Conservation (phyloP, 2,329 filamentous ascomycete species). For the Colletotrichum sp. region DNA sequence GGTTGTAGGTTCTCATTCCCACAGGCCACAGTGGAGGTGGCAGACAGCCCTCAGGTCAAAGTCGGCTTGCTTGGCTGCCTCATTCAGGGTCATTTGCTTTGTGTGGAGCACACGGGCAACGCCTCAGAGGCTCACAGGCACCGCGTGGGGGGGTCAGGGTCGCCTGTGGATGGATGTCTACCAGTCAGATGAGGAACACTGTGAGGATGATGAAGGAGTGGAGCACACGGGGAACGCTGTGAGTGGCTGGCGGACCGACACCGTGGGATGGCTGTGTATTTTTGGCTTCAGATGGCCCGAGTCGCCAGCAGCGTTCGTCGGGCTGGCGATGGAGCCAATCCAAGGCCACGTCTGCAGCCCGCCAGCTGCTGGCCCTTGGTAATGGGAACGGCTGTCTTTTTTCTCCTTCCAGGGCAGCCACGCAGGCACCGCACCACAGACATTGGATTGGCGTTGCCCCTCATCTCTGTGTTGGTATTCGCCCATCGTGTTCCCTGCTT, state of each 20-base stretch:
- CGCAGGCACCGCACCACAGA: not conserved
- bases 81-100: constrained; percentile 18
- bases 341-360: not conserved
- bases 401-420: not conserved
- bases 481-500: not conserved
- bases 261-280: not conserved
- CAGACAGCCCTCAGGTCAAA: not conserved
- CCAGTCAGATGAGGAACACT: constrained; percentile 1
- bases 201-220: not conserved
- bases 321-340: not conserved
- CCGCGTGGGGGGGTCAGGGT: not conserved
- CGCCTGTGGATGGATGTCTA: not conserved
- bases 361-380: not conserved
- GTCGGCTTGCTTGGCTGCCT: constrained; percentile 14
- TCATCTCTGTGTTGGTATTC: not conserved
- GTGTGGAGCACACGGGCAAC: constrained; percentile 4
- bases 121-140: not conserved
- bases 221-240: not conserved
- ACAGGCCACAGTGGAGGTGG: not conserved
- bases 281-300: constrained; percentile 14
- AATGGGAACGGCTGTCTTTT: not conserved
- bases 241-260: constrained; percentile 8
- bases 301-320: not conserved
- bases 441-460: not conserved
- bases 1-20: not conserved